Evolutionary conservation across 768 basidiomycete species (phyloP).

Genomic region (Leccinum fibrillosum): DNA sequence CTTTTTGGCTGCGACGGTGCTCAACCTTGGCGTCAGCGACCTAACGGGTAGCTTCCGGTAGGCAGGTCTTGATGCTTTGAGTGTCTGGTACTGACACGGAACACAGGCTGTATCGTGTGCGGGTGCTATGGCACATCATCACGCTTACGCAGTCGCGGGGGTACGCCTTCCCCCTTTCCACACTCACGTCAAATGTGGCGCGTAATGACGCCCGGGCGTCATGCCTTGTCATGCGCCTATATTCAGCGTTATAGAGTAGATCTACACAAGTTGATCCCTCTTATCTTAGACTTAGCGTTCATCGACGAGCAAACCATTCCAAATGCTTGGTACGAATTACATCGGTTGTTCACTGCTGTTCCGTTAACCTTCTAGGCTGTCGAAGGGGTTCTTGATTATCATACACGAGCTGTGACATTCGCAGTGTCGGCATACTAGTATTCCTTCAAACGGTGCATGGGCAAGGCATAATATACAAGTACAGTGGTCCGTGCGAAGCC

Average conservation of each 20-base stretch:
- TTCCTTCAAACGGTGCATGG: conserved; percentile 87
- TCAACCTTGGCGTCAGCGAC: conserved; percentile 85
- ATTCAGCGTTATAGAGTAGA: conserved; percentile 34
- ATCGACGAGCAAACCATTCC: conserved; percentile 22
- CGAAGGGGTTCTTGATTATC: conserved; percentile 71
- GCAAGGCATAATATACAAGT: conserved; percentile 56
- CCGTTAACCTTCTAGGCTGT: conserved; percentile 47
- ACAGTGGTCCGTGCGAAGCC: conserved; percentile 53
- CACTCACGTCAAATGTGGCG: too few species aligned
- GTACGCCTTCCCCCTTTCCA: conserved; percentile 42
- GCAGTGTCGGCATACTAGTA: conserved; percentile 67
- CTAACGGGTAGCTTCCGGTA: conserved; percentile 89
- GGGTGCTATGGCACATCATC: conserved; percentile 80
- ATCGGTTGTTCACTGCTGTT: neutral
- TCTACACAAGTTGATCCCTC: conserved; percentile 81
- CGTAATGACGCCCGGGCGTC: too few species aligned
- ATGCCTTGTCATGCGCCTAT: too few species aligned
- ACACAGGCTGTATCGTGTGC: conserved; percentile 67
- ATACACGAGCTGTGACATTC: conserved; percentile 82
- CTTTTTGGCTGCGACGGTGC: conserved; percentile 81
- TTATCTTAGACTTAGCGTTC: conserved; percentile 36
- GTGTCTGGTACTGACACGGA: neutral
- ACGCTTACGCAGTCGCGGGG: conserved; percentile 81
- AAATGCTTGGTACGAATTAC: conserved; percentile 26
- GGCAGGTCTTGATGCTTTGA: conserved; percentile 19